A percentile compares a stretch with the other conserved stretches of the same genome.
These are phyloP conservation scores for Chimonanthus salicifolius DNA, from an alignment of 164 flowering plant species.

Conservation along the genomic window DNA sequence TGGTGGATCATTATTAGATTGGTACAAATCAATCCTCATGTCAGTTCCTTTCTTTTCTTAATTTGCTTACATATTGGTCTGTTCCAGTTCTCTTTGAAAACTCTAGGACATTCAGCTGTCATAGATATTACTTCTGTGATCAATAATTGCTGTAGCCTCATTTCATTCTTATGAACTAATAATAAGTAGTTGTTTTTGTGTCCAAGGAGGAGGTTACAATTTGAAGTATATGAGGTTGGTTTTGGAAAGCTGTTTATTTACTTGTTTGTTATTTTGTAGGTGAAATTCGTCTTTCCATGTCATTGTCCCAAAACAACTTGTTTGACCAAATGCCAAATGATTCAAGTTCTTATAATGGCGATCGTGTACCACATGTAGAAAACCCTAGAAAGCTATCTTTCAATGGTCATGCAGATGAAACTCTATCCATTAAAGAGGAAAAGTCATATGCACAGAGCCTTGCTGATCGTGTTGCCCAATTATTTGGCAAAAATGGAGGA, in stretches of 20 bases:
- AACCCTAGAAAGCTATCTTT: conserved; percentile 24
- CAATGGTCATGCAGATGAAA: conserved; percentile 32
- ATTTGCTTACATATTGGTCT: no score
- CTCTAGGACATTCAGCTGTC: no score
- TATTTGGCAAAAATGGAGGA: conserved; percentile 49
- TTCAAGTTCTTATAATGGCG: conserved; percentile 9
- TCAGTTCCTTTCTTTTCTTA: no score
- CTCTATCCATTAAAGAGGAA: conserved; percentile 44
- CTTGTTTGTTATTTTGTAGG: conserved; percentile 32
- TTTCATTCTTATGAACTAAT: no score
- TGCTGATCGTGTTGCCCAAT: conserved; percentile 59
- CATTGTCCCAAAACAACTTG: conserved; percentile 48
- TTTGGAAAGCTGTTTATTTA: not conserved
- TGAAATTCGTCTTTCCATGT: conserved; percentile 68
- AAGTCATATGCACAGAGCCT: conserved; percentile 32
- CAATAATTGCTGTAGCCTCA: no score
- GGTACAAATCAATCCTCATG: no score
- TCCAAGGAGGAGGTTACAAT: no score
- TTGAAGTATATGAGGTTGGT: no score
- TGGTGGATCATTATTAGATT: no score
- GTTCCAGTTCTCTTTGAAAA: no score
- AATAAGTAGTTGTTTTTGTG: no score
- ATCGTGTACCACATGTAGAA: conserved; percentile 19
- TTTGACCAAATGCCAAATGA: conserved; percentile 1
- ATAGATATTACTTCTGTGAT: no score